Conservation (phyloP, 179 eudicot genomes). For the Sideroxylon spinosum region DNA sequence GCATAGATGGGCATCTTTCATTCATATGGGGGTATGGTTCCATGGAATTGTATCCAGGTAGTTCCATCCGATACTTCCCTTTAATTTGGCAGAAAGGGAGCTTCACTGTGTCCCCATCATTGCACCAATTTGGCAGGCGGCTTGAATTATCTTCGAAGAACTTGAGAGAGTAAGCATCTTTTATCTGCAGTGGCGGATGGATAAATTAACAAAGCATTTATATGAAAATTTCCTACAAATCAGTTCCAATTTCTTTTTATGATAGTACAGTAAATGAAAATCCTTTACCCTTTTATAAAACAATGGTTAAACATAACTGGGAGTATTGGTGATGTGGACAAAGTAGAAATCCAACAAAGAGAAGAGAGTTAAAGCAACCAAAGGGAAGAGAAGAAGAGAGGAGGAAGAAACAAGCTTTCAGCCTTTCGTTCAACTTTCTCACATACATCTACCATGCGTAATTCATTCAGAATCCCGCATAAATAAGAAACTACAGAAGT, state of each 20-base stretch:
- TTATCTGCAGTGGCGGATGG: conserved; percentile 57
- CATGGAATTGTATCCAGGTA: conserved; percentile 80
- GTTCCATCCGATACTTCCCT: conserved; percentile 88
- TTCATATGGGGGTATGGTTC: conserved; percentile 86
- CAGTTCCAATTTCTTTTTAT: neutral
- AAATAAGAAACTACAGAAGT: too few species aligned
- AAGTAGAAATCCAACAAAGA: too few species aligned
- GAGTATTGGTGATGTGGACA: too few species aligned
- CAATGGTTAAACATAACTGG: too few species aligned
- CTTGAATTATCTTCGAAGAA: conserved; percentile 67
- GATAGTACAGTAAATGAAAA: neutral
- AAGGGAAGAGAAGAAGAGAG: too few species aligned
- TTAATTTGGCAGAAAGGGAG: conserved; percentile 88
- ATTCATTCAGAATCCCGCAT: too few species aligned
- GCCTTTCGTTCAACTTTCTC: too few species aligned
- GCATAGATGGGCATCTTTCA: conserved; percentile 84
- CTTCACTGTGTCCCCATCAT: conserved; percentile 57
- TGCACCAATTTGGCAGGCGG: conserved; percentile 95
- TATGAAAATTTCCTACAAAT: neutral
- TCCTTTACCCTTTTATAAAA: neutral
- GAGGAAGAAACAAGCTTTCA: too few species aligned
- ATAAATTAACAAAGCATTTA: neutral
- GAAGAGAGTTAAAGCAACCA: too few species aligned
- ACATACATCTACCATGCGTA: too few species aligned
- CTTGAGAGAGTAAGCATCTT: conserved; percentile 79